Base-by-base conservation (phyloP, 495 filamentous ascomycete species). In the Parathielavia appendiculata region DNA sequence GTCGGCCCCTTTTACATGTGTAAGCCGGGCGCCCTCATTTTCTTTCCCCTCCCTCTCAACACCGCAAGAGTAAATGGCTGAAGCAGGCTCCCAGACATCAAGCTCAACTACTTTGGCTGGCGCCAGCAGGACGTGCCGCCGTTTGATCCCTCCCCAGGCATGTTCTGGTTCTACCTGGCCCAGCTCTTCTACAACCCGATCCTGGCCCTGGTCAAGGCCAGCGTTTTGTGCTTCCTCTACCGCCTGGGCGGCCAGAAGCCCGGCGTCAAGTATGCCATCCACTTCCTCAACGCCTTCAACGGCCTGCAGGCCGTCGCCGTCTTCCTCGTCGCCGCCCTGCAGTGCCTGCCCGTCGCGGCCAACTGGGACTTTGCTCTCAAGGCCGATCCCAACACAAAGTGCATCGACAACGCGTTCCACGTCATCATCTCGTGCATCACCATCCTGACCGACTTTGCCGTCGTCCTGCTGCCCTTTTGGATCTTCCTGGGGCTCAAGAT, bases 171-270 rank as follows among this genome's bases (percentile, higher is more conserved):
- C 60, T 78, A 76, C 23, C 72, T 75, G 1, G 75, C 78, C 43
- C 79, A 84, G 59, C 65, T 83, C 36, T 61, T 84, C 32, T 85
- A 85, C 63, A 83, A 83, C 58, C 81, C 81, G 3, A 75, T 81
- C 58, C 69, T 86, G 44, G 74, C 81, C 20, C 62, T 81, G 3
- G 77, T 81, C 54, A 83, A 85, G 63, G 61, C 75, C 3, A 77
- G 75, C 5, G 66, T 85, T 69, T 69, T 85, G 68, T 61, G 81
- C 73, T 72, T 81, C 74, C 66, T 86, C 67, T 68, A 80, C 66
- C 67, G 73, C 16, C 63, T 76, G 59, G 64, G 58, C 34, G 75
- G 69, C 47, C 69, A 68, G 60, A 76, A 60, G 66, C 69, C 58
- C 58, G 75, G 58, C 61, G 73, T 71, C 39, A 73, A 66, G 52